Evolutionary conservation across 139 green algal species (phyloP), one percentile per base, ranked within the genome.

Genomic region (Chlamydomonas incerta): DNA sequence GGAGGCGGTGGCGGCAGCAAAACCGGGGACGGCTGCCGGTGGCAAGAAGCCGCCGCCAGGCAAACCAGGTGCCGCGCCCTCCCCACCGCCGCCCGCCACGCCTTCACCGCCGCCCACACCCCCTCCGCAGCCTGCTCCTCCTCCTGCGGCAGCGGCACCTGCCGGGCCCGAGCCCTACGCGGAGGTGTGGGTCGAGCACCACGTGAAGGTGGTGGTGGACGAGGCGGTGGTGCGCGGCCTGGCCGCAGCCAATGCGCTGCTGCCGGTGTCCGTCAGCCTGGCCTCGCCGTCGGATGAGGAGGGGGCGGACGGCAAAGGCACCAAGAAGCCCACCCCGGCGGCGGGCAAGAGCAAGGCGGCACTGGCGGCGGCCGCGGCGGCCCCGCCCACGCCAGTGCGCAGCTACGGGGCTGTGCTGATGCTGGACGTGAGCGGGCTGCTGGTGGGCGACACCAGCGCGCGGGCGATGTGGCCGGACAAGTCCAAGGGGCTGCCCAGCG

Each of bases 171-270:
- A 62, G 20, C 77, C 77, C 14, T 83, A 83, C 77, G 77, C 77
- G 24, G 74, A 65, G 20, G 37, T 83, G 14, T 63, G 67, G 26
- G 62, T 66, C 29, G 77, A 83, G 83, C 82, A 83, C 58, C 88
- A 91, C 66, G 70, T 77, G 4, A 85, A 85, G 65, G 34, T 91
- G 69, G 72, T 37, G 24, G 71, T 76, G 5, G 83, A 89, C 74
- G 88, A 91, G 77, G 71, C 79, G 24, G 50, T 76, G 5, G 83
- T 89, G 52, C 58, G 88, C 37, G 69, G 63, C 1, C 72, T 88
- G 82, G 88, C 83, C 15, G 72, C 58, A 33, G n/a, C 52, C 20
- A 79, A 89, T 37, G 88, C 70, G 21, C 35, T 66, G 60, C 46
- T 91, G 77, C 33, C 58, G 14, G 35, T 91, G 60, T 68, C 69